Conservation (phyloP, 1,284 basidiomycete genomes). For the Malassezia furfur region DNA sequence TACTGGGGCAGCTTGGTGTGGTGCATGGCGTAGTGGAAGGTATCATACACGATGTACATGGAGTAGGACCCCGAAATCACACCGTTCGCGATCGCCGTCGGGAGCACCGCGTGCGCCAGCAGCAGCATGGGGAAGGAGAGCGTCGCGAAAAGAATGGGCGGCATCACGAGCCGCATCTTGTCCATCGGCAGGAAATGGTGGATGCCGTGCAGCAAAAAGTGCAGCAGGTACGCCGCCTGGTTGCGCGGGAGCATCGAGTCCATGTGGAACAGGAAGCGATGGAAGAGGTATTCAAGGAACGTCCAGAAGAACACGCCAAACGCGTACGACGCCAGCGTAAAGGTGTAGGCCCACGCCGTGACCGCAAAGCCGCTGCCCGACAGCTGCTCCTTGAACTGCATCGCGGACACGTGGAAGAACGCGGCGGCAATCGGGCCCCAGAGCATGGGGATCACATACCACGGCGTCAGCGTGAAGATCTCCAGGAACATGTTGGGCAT, state of each 20-base stretch:
- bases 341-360: constrained; percentile 51
- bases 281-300: constrained; percentile 83
- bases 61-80: constrained; percentile 81
- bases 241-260: constrained; percentile 80
- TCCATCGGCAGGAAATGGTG: constrained; percentile 99
- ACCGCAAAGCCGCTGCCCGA: constrained; percentile 13
- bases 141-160: constrained; percentile 69
- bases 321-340: constrained; percentile 53
- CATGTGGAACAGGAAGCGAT: constrained; percentile 96
- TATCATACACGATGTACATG: constrained; percentile 63
- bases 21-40: constrained; percentile 48
- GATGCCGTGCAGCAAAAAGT: constrained; percentile 89
- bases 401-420: constrained; percentile 67
- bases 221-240: constrained; percentile 68
- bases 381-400: constrained; percentile 59
- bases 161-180: constrained; percentile 79
- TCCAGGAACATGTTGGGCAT: constrained; percentile 77
- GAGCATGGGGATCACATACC: constrained; percentile 85
- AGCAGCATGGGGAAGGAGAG: constrained; percentile 80
- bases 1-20: constrained; percentile 63
- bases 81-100: constrained; percentile 72
- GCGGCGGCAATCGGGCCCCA: constrained; percentile 83
- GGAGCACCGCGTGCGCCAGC: constrained; percentile 75
- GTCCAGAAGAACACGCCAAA: constrained; percentile 90
- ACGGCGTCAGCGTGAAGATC: constrained; percentile 75